Percentiles rank a stretch among this genome's conserved stretches.
These are phyloP conservation scores for Paramecium sonneborni DNA, from an alignment of 73 alveolate species.

Conservation along the genomic window DNA sequence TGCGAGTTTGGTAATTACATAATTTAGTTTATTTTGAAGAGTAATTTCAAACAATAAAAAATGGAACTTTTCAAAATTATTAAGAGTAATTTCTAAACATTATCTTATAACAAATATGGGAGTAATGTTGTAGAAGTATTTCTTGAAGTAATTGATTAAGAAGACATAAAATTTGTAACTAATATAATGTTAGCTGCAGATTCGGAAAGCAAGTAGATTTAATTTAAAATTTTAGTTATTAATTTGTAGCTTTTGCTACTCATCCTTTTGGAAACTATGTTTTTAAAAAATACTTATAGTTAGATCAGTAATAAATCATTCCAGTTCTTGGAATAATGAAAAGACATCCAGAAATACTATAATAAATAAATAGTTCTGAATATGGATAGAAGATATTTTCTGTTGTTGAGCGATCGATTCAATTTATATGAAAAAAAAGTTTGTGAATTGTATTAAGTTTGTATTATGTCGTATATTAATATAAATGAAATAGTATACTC, in stretches of 20 bases:
- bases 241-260: neutral
- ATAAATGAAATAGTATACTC: neutral
- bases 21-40: neutral
- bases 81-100: neutral
- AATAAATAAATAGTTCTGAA: neutral
- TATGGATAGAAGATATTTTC: neutral
- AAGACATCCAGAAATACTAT: neutral
- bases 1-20: slow-evolving; percentile 32
- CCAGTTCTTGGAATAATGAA: slow-evolving; percentile 2
- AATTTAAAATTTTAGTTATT: neutral
- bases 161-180: neutral
- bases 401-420: neutral
- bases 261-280: slow-evolving; percentile 24
- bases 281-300: neutral
- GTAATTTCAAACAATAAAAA: neutral
- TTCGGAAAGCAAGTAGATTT: neutral
- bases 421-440: neutral
- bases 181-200: neutral
- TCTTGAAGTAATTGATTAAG: neutral
- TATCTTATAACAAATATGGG: slow-evolving; percentile 12
- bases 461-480: neutral
- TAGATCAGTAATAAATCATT: neutral
- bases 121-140: slow-evolving; percentile 24
- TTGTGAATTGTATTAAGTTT: neutral
- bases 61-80: neutral